phyloP scores from a whole-genome alignment of 2,329 filamentous ascomycete genomes.

The Graphiopsis chlorocephala region DNA sequence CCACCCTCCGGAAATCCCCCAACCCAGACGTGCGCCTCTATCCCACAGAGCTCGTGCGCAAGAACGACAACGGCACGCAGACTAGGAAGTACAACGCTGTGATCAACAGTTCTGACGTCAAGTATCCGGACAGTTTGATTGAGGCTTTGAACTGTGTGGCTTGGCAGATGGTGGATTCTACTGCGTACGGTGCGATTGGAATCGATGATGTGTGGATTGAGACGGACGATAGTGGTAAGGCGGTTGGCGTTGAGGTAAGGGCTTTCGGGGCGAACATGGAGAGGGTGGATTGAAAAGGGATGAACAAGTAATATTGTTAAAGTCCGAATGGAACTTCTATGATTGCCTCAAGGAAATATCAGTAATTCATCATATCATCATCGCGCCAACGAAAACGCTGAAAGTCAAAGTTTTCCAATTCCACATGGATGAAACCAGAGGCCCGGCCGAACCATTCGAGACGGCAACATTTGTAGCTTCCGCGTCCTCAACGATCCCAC shows the following conservation, averaged over 20 bases:
- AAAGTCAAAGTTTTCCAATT: not conserved
- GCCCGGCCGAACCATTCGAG: not conserved
- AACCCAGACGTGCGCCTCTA: constrained; percentile 25
- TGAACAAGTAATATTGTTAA: not conserved
- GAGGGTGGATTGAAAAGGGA: not conserved
- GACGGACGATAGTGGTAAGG: constrained; percentile 20
- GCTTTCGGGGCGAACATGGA: constrained; percentile 8
- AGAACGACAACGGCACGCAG: constrained; percentile 12
- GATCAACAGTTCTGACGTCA: constrained; percentile 14
- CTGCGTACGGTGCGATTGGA: constrained; percentile 21
- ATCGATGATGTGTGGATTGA: constrained; percentile 26
- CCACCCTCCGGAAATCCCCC: not conserved
- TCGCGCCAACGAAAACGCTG: not conserved
- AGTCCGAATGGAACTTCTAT: not conserved
- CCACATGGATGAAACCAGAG: not conserved
- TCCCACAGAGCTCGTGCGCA: constrained; percentile 26
- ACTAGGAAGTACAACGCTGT: constrained; percentile 16
- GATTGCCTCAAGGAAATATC: not conserved
- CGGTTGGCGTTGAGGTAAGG: constrained; percentile 14
- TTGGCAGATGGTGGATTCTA: constrained; percentile 23
- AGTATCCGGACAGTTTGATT: constrained; percentile 9
- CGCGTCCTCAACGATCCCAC: not conserved
- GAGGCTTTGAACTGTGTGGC: constrained; percentile 17
- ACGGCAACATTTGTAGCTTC: not conserved
- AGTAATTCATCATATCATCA: not conserved